Percentiles rank a stretch among this genome's conserved stretches.
Conservation (phyloP, 164 flowering plant species). For the Aristolochia californica region DNA sequence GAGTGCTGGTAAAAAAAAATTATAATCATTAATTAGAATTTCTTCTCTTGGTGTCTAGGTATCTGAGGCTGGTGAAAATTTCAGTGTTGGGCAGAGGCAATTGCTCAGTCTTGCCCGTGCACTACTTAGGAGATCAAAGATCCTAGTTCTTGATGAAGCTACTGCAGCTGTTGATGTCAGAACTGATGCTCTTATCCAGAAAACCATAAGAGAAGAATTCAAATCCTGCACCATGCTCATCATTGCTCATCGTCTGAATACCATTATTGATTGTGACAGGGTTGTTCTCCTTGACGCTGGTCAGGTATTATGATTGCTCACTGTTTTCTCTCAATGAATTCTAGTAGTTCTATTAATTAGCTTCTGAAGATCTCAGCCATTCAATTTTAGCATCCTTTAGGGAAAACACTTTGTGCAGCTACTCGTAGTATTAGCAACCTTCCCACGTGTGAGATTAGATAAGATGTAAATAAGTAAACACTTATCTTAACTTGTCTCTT, state of each 20-base stretch:
- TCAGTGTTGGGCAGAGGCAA: slow-evolving; percentile 98
- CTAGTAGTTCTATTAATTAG: no score
- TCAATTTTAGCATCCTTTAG: background rate
- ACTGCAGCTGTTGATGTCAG: slow-evolving; percentile 99
- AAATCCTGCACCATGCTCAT: slow-evolving; percentile 94
- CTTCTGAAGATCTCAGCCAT: background rate
- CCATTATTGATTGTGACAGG: slow-evolving; percentile 88
- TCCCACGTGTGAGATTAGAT: no score
- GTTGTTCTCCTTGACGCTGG: slow-evolving; percentile 90
- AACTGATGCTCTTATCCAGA: slow-evolving; percentile 97
- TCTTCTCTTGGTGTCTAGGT: slow-evolving; percentile 37
- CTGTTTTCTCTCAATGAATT: no score
- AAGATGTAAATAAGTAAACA: no score
- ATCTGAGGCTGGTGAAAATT: slow-evolving; percentile 94
- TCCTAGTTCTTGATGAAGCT: slow-evolving; percentile 99
- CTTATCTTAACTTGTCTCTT: no score
- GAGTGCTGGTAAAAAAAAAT: no score
- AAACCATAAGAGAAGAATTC: slow-evolving; percentile 93
- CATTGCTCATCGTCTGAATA: slow-evolving; percentile 92
- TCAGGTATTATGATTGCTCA: slow-evolving; percentile 28
- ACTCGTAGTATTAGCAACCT: no score
- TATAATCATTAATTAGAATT: background rate
- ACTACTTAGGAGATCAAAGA: slow-evolving; percentile 84
- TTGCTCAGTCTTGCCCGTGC: slow-evolving; percentile 96
- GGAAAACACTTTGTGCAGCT: background rate